Conservation (phyloP, 1,284 basidiomycete genomes). For the Ceratobasidium sp. region DNA sequence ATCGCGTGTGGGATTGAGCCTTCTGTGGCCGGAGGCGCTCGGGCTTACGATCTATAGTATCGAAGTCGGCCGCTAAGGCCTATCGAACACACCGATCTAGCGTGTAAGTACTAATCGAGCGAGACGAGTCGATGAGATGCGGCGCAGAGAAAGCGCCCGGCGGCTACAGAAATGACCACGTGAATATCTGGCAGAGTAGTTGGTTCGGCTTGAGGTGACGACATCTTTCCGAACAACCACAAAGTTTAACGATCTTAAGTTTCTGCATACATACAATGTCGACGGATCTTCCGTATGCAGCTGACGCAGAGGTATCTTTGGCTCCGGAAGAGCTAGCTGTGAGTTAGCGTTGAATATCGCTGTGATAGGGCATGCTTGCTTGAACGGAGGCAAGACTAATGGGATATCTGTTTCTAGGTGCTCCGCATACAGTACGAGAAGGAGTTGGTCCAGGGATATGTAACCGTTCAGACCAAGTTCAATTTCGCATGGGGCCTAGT, state of each 20-base stretch:
- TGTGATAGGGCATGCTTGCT: background rate
- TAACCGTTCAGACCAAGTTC: conserved; percentile 96
- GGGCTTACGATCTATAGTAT: conserved; percentile 1
- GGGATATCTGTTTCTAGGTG: conserved; percentile 59
- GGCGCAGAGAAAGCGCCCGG: conserved; percentile 2
- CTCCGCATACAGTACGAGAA: conserved; percentile 85
- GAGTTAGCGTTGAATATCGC: background rate
- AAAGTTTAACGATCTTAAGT: background rate
- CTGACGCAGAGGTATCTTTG: conserved; percentile 88
- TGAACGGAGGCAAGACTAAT: background rate
- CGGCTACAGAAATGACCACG: conserved; percentile 12
- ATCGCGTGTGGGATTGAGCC: background rate
- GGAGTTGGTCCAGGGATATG: conserved; percentile 80
- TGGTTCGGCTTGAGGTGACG: conserved; percentile 37
- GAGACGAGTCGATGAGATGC: background rate
- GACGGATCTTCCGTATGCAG: conserved; percentile 93
- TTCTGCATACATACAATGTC: conserved; percentile 48
- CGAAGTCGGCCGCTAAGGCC: conserved; percentile 4
- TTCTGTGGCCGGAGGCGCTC: conserved; percentile 20
- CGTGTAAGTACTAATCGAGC: background rate
- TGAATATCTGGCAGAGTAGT: conserved; percentile 8
- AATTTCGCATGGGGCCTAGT: conserved; percentile 97
- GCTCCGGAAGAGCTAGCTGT: conserved; percentile 80
- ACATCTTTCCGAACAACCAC: conserved; percentile 31
- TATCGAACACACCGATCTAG: background rate